phyloP scores from a whole-genome alignment of 2,329 filamentous ascomycete genomes.

The Penicillium oxalicum region DNA sequence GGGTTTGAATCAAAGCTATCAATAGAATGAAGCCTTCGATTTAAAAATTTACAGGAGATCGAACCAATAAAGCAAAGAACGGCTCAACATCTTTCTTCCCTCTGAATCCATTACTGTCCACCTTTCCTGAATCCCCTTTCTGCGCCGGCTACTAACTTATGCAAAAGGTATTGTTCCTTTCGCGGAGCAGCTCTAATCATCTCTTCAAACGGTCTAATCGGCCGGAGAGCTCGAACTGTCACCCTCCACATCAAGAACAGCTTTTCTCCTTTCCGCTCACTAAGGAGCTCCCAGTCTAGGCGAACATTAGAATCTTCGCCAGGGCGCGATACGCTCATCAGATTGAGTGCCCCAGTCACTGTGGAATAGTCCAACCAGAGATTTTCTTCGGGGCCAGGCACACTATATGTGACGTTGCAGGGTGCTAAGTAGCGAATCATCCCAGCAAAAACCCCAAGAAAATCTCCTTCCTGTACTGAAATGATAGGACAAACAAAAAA shows the following conservation, averaged over 20 bases:
- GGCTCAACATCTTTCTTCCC: neutral
- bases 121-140: conserved; percentile 2
- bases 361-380: conserved; percentile 13
- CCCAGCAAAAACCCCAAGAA: conserved; percentile 6
- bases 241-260: conserved; percentile 2
- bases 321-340: conserved; percentile 7
- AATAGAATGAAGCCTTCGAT: neutral
- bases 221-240: neutral
- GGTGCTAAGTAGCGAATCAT: neutral
- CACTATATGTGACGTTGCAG: neutral
- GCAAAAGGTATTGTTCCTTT: conserved; percentile 6
- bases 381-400: conserved; percentile 7
- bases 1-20: neutral
- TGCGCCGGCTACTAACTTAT: neutral
- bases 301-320: conserved; percentile 6
- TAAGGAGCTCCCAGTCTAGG: conserved; percentile 8
- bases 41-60: neutral
- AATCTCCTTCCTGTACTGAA: conserved; percentile 7
- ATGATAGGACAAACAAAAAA: conserved; percentile 8
- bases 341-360: conserved; percentile 10
- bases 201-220: conserved; percentile 6
- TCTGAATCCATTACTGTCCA: neutral
- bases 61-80: neutral
- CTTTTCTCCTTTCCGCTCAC: conserved; percentile 2
- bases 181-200: conserved; percentile 5